Percentiles rank a stretch among this genome's conserved stretches.
Conservation (phyloP, 352 stramenopile genomes). For the Globisporangium ultimum region DNA sequence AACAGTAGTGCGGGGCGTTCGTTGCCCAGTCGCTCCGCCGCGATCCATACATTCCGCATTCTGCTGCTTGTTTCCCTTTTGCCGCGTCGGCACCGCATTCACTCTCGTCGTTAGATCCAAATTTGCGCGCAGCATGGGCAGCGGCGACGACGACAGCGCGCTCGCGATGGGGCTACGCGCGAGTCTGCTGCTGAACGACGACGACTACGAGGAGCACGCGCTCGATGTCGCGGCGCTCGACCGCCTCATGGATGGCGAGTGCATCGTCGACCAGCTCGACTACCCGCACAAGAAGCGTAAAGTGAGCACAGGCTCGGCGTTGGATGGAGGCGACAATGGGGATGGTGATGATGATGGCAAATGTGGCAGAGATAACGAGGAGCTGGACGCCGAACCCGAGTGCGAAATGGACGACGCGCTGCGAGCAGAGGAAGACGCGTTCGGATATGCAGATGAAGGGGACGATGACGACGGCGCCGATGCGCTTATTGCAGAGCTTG, state of each 20-base stretch:
- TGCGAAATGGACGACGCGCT: constrained; percentile 5
- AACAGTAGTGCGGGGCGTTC: too few species aligned
- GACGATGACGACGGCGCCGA: constrained; percentile 27
- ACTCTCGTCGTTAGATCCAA: too few species aligned
- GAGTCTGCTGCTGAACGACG: constrained; percentile 18
- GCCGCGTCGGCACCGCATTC: too few species aligned
- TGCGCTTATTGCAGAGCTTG: constrained; percentile 35
- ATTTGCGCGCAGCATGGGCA: background rate
- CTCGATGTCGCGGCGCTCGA: constrained; percentile 29
- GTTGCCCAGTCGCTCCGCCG: too few species aligned
- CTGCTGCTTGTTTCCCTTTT: background rate
- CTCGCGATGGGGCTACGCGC: constrained; percentile 10
- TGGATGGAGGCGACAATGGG: background rate
- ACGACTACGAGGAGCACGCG: constrained; percentile 34
- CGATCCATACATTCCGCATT: background rate
- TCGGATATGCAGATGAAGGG: background rate
- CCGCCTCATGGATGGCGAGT: constrained; percentile 41
- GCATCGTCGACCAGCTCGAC: constrained; percentile 38
- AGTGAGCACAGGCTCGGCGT: constrained; percentile 8
- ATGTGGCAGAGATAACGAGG: background rate
- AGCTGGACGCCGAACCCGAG: constrained; percentile 13
- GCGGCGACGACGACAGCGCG: constrained; percentile 6
- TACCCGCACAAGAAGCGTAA: constrained; percentile 23
- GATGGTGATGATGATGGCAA: background rate
- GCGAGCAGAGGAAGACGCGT: constrained; percentile 3